A percentile compares a stretch with the other conserved stretches of the same genome.
These are phyloP conservation scores for Stropharia rugosoannulata DNA, from an alignment of 768 basidiomycete species.

Conservation along the genomic window DNA sequence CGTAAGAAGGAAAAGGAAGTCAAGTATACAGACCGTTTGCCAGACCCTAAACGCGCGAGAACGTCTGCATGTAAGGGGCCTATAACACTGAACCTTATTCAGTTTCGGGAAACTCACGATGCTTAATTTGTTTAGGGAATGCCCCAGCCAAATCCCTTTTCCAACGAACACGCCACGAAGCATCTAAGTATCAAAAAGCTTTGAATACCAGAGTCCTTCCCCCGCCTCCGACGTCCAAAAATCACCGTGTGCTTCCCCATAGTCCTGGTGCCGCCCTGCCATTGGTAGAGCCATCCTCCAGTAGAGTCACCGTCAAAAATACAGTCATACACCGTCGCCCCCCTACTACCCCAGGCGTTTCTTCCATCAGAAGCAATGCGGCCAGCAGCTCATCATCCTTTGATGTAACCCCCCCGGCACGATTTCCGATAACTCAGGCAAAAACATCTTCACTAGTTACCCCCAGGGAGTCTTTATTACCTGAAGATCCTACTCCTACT, in stretches of 20 bases:
- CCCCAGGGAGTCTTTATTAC: not conserved
- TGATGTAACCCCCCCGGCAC: constrained; percentile 5
- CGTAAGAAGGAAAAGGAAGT: constrained; percentile 77
- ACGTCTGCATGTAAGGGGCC: constrained; percentile 45
- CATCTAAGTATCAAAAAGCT: constrained; percentile 64
- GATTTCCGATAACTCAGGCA: constrained; percentile 14
- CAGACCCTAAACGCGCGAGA: constrained; percentile 62
- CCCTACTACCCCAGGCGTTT: constrained; percentile 14
- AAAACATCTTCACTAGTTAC: constrained; percentile 7
- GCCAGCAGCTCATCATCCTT: no score
- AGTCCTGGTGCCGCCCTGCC: constrained; percentile 32
- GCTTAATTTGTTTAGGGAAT: constrained; percentile 29
- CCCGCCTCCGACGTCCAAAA: constrained; percentile 50
- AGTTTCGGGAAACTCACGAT: constrained; percentile 16
- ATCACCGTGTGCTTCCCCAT: constrained; percentile 39
- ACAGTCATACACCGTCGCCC: constrained; percentile 43
- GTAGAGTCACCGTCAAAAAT: constrained; percentile 48
- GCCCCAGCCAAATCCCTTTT: constrained; percentile 66
- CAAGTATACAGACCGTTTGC: constrained; percentile 69
- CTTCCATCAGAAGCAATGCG: constrained; percentile 6
- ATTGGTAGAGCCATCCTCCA: constrained; percentile 30
- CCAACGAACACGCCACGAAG: constrained; percentile 73
- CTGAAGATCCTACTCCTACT: not conserved
- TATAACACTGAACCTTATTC: constrained; percentile 8
- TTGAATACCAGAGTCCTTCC: constrained; percentile 53